Evolutionary conservation across 2,329 filamentous ascomycete species (phyloP).

Genomic region (Aspergillus vadensis): DNA sequence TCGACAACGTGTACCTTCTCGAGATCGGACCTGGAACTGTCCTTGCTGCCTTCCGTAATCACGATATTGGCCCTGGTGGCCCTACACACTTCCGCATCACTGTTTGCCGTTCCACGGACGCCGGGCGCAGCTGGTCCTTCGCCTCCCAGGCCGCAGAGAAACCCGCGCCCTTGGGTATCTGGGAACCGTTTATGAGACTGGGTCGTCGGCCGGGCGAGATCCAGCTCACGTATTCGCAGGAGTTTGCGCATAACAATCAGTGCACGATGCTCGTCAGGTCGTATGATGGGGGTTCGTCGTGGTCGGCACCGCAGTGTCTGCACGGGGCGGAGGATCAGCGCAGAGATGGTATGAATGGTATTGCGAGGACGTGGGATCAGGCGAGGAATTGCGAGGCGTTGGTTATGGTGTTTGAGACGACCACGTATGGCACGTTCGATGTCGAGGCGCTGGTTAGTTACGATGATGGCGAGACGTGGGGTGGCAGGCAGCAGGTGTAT

Average conservation of each 20-base stretch:
- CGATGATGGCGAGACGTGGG: constrained; percentile 48
- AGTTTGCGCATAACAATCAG: constrained; percentile 51
- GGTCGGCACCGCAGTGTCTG: constrained; percentile 47
- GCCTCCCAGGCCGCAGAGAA: constrained; percentile 51
- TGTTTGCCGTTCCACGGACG: constrained; percentile 51
- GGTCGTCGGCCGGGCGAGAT: constrained; percentile 39
- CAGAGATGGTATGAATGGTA: constrained; percentile 48
- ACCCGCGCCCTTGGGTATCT: constrained; percentile 42
- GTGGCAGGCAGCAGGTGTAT: constrained; percentile 45
- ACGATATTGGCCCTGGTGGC: constrained; percentile 41
- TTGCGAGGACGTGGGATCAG: constrained; percentile 37
- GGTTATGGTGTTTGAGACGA: constrained; percentile 53
- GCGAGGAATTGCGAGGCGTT: constrained; percentile 35
- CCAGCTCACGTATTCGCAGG: constrained; percentile 51
- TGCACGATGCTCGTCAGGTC: constrained; percentile 54
- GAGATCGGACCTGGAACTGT: constrained; percentile 41
- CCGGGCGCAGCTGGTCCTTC: constrained; percentile 48
- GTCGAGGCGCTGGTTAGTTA: constrained; percentile 50
- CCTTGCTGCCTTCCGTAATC: constrained; percentile 54
- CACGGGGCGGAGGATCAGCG: constrained; percentile 41
- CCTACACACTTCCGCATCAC: constrained; percentile 53
- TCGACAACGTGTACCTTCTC: constrained; percentile 53
- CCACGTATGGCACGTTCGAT: constrained; percentile 43
- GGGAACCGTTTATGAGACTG: constrained; percentile 55
- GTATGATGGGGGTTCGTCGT: constrained; percentile 46